Conservation (phyloP, 495 filamentous ascomycete genomes). For the Tuber borchii region DNA sequence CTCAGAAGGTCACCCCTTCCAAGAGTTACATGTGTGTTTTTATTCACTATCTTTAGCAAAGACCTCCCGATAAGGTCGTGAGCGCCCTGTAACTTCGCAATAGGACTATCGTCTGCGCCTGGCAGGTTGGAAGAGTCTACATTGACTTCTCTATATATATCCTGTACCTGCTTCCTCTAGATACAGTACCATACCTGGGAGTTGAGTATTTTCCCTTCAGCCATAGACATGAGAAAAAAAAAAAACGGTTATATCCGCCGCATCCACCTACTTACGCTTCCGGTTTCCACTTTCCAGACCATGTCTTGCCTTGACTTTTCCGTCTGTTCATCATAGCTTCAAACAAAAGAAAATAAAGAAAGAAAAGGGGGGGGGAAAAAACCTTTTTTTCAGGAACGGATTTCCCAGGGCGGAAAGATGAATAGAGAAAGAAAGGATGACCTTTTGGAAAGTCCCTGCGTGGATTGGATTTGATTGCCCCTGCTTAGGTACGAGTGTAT, state of each 20-base stretch:
- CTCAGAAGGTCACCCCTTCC: neutral
- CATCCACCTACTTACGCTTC: neutral
- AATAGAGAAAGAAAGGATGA: neutral
- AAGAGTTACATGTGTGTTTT: neutral
- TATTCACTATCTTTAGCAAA: neutral
- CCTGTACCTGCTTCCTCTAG: neutral
- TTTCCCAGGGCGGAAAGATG: neutral
- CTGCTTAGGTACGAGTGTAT: neutral
- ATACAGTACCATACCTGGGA: neutral
- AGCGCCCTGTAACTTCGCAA: neutral
- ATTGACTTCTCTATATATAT: neutral
- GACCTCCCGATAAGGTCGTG: neutral
- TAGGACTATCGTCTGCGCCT: neutral
- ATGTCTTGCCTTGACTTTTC: neutral
- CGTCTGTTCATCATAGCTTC: neutral
- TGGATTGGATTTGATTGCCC: neutral
- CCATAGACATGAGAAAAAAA: neutral
- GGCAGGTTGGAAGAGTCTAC: neutral
- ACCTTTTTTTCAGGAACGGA: neutral
- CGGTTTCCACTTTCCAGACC: neutral
- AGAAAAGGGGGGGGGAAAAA: neutral
- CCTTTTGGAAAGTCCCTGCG: neutral
- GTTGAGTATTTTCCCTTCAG: neutral
- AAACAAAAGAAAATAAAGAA: neutral
- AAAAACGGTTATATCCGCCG: neutral